phyloP scores from a whole-genome alignment of 208 protist species.

The Perkinsela sp. region DNA sequence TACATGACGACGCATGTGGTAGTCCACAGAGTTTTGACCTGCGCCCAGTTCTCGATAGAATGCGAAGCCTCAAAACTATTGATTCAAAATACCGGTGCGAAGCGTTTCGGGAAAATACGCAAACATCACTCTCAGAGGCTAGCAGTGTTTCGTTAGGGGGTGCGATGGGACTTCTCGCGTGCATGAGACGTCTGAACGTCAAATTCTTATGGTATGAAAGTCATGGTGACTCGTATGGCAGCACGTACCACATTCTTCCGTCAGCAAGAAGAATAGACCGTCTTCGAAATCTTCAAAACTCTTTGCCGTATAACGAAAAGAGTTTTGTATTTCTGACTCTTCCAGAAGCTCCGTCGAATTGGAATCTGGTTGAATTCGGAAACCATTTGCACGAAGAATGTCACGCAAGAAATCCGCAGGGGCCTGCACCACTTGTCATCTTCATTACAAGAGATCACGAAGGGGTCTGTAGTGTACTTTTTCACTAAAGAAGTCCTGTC shows the following conservation, averaged over 20 bases:
- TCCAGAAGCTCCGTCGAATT: neutral
- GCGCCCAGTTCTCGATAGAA: neutral
- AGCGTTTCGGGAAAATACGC: neutral
- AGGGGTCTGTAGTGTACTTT: neutral
- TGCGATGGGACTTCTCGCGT: neutral
- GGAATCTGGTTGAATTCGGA: neutral
- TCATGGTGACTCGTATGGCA: neutral
- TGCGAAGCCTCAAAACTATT: neutral
- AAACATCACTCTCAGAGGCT: neutral
- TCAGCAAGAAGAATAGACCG: neutral
- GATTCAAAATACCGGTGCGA: neutral
- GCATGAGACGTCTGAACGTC: neutral
- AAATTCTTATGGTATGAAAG: neutral
- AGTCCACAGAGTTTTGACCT: neutral
- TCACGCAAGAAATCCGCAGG: neutral
- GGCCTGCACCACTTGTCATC: neutral
- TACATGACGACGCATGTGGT: neutral
- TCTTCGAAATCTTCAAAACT: neutral
- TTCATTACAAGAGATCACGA: neutral
- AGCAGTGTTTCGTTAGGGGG: neutral
- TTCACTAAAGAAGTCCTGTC: neutral
- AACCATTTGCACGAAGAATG: neutral
- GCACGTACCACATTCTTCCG: neutral
- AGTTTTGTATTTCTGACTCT: neutral
- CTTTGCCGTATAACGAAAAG: neutral